Base-by-base conservation (phyloP, 1,284 basidiomycete genomes). In the Mycena citricolor region DNA sequence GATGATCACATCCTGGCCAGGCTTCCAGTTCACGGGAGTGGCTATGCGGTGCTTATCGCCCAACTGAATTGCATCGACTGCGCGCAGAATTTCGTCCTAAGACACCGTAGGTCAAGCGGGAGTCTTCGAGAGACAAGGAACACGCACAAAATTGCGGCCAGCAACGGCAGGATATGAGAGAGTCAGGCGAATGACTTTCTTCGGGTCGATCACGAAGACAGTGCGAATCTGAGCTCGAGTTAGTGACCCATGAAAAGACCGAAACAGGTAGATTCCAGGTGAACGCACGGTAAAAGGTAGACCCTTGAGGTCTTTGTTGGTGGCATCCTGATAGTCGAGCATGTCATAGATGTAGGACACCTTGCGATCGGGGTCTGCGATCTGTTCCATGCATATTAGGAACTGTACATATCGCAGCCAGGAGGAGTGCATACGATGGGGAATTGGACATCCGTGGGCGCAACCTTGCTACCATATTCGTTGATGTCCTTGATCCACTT, bases 401-500 rank as follows among this genome's bases (percentile, higher is more conserved):
- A n/a, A n/a, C n/a, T n/a, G n/a, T n/a, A n/a, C n/a, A n/a, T n/a
- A n/a, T n/a, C n/a, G n/a, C n/a, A n/a, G n/a, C n/a, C n/a, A n/a
- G n/a, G 36, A 24, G 29, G 28, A 34, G 20, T 28, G 67, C 83
- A 37, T 61, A 89, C 88, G 67, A 98, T 98, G 50, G 95, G 97
- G 79, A 92, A 98, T 54, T 85, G 68, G 54, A 98, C 83, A 42
- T 81, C 65, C 19, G 88, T 90, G 21, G 84, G 83, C 4, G 70
- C 80, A 51, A 71, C 63, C 61, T 81, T 75, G 54, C 71, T 67
- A 13, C 86, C 86, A 57, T 83, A 86, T 43, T 87, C 82, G 62
- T 94, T 86, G 70, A 94, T 93, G 66, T 99, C 95, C 64, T 88
- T 65, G 55, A 97, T 85, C 95, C 95, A 99, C 49, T 77, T 74